Evolutionary conservation across 2,329 filamentous ascomycete species (phyloP), one percentile per base, ranked within the genome.

Genomic region (Ophiostoma sp.): DNA sequence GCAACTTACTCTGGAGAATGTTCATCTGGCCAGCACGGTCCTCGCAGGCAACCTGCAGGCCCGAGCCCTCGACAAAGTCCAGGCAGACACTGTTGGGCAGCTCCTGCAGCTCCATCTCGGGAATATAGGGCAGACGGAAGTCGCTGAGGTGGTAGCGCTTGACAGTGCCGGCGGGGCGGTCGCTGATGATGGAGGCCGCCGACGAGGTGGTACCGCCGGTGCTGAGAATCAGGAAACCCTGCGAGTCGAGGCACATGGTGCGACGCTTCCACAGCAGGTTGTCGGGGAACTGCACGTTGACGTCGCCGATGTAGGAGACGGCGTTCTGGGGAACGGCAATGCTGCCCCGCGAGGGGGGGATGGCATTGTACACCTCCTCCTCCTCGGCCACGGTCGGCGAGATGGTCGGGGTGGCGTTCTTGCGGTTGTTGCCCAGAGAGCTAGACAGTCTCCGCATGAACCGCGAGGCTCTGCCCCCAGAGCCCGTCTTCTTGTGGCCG

Each of bases 251-350:
- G 72, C 89, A 89, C 79, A 97, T 88, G 74, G 89, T 93, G 70
- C 95, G 88, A 67, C 94, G 90, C 81, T 98, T 99, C 95, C 95
- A 99, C 12, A 99, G 84, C 64, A 99, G 83, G 67, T 92, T 96
- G 76, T 98, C 94, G 0, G 95, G 95, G 76, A 99, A 97, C 76
- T 99, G 95, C 11, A 98, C 91, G 74, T 99, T 98, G 71, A 99
- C 89, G 75, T 97, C 92, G 65, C 93, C 92, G 77, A 96, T 85
- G 71, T 89, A 88, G 3, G 91, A 83, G 40, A 89, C 83, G 66
- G 87, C 80, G 64, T 77, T 78, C 70, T 76, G 73, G n/a, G 74
- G 73, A 64, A 69, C 67, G 65, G 75, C 73, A 65, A 69, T 9
- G 68, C 69, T 70, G 45, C 64, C 62, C 4, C 64, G 67, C 16